phyloP scores from a whole-genome alignment of 164 flowering plant genomes.

The Stephania japonica region DNA sequence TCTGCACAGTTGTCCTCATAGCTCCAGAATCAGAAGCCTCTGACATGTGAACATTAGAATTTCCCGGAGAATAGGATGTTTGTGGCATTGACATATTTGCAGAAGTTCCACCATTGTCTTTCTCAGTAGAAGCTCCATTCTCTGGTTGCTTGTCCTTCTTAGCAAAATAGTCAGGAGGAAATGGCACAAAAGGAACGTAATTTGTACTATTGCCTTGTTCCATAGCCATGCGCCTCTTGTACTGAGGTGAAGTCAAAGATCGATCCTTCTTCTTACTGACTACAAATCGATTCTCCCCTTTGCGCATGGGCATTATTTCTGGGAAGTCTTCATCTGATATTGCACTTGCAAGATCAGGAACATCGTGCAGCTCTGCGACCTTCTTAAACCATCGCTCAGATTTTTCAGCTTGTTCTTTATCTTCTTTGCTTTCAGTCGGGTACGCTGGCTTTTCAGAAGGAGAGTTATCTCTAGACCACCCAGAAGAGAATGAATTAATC shows the following conservation, averaged over 20 bases:
- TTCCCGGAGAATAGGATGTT: constrained; percentile 12
- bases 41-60: constrained; percentile 6
- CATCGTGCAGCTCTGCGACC: constrained; percentile 67
- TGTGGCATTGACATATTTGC: constrained; percentile 13
- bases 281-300: constrained; percentile 85
- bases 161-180: constrained; percentile 88
- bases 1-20: constrained; percentile 1
- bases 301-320: constrained; percentile 82
- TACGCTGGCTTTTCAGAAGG: constrained; percentile 23
- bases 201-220: constrained; percentile 55
- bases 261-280: constrained; percentile 80
- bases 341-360: constrained; percentile 44
- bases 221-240: constrained; percentile 60
- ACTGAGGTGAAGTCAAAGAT: constrained; percentile 65
- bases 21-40: constrained; percentile 2
- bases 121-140: constrained; percentile 15
- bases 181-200: constrained; percentile 90
- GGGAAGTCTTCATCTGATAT: constrained; percentile 80
- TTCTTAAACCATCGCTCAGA: constrained; percentile 76
- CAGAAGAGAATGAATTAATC: constrained; percentile 10
- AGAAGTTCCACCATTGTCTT: constrained; percentile 16
- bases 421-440: constrained; percentile 24
- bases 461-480: constrained; percentile 16
- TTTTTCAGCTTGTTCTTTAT: constrained; percentile 41
- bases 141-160: constrained; percentile 46